Percentiles rank a stretch among this genome's conserved stretches.
Conservation (phyloP, 148 eudicot genomes). For the Mesembryanthemum crystallinum region DNA sequence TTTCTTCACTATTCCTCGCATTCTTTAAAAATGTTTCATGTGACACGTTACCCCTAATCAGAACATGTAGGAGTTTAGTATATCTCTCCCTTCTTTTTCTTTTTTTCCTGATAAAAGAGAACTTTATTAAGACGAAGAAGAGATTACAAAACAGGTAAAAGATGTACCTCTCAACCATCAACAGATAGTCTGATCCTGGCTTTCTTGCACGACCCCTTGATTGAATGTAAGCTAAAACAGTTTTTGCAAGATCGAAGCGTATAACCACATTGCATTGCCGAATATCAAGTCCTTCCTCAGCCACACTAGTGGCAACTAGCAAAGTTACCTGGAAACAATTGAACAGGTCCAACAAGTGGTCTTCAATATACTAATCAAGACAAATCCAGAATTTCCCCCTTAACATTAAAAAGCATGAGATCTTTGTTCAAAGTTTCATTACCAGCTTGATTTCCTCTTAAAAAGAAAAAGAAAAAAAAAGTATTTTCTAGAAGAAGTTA, state of each 20-base stretch:
- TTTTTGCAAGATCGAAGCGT: constrained; percentile 98
- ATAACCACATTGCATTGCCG: constrained; percentile 99
- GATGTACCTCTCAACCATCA: constrained; percentile 99
- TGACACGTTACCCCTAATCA: constrained; percentile 68
- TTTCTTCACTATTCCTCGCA: constrained; percentile 97
- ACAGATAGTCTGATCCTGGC: constrained; percentile 97
- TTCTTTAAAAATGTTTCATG: constrained; percentile 86
- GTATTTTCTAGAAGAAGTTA: too few species aligned
- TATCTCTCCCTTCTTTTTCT: not conserved
- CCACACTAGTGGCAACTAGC: constrained; percentile 98
- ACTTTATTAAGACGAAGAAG: too few species aligned
- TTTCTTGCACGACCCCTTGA: constrained; percentile 99
- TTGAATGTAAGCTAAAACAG: constrained; percentile 97
- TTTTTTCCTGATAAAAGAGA: too few species aligned
- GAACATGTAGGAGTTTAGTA: constrained; percentile 6
- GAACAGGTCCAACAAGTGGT: constrained; percentile 4
- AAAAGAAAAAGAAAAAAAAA: too few species aligned
- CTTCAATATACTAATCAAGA: not conserved
- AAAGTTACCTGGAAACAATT: constrained; percentile 64
- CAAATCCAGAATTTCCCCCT: too few species aligned
- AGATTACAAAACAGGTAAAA: too few species aligned
- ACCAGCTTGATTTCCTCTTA: too few species aligned
- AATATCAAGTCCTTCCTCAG: constrained; percentile 99
- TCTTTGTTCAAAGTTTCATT: too few species aligned
- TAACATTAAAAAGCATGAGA: too few species aligned